Conservation (phyloP, 805 yeast genomes). For the Nakazawaea anatomiae region DNA sequence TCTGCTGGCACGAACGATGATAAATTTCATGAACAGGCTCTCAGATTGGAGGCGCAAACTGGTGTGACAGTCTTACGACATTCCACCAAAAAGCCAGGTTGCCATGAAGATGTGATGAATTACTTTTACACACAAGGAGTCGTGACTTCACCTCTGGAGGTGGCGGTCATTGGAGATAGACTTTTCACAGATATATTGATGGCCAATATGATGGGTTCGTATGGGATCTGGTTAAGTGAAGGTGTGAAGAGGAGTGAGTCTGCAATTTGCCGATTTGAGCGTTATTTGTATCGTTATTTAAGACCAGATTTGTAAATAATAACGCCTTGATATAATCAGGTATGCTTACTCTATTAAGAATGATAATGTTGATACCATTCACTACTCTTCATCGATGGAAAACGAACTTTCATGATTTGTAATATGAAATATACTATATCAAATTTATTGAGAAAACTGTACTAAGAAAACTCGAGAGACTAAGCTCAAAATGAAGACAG, state of each 20-base stretch:
- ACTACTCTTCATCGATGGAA: too few species aligned
- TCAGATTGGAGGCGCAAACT: slow-evolving; percentile 49
- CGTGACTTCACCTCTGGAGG: slow-evolving; percentile 46
- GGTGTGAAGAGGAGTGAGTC: slow-evolving; percentile 62
- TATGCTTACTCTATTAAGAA: too few species aligned
- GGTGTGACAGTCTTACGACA: slow-evolving; percentile 71
- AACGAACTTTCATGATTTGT: too few species aligned
- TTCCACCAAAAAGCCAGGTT: slow-evolving; percentile 77
- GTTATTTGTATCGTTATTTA: slow-evolving; percentile 24
- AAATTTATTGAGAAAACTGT: too few species aligned
- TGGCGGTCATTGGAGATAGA: slow-evolving; percentile 88
- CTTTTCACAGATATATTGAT: slow-evolving; percentile 85
- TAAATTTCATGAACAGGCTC: slow-evolving; percentile 50
- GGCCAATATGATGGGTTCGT: slow-evolving; percentile 91
- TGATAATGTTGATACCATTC: too few species aligned
- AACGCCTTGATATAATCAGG: too few species aligned
- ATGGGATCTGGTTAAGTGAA: slow-evolving; percentile 74
- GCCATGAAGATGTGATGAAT: slow-evolving; percentile 59
- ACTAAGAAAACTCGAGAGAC: too few species aligned
- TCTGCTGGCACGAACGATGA: slow-evolving; percentile 92
- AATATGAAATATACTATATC: too few species aligned
- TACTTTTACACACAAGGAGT: slow-evolving; percentile 48
- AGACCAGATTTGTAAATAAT: neutral
- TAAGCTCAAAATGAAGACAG: neutral
- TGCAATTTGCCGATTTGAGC: slow-evolving; percentile 47